These are phyloP conservation scores for Tetragonia tetragonoides DNA, from an alignment of 148 eudicot genomes.

Conservation along the genomic window DNA sequence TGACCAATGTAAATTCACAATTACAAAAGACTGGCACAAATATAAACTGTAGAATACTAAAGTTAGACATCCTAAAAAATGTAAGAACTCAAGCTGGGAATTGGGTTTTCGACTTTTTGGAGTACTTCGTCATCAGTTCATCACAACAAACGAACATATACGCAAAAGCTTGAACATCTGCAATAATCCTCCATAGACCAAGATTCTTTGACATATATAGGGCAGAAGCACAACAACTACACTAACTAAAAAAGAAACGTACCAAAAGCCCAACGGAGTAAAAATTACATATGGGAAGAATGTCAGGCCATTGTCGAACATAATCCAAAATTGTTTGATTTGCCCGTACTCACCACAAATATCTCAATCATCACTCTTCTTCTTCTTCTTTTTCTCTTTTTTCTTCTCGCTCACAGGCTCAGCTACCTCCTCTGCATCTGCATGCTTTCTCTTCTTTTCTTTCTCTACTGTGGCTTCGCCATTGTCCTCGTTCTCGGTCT, in stretches of 20 bases:
- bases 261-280: constrained; percentile 6
- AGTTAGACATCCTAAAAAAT: too few relatives aligned
- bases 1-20: too few relatives aligned
- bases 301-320: constrained; percentile 2
- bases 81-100: too few relatives aligned
- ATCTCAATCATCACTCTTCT: constrained; percentile 50
- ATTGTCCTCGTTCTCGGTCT: constrained; percentile 32
- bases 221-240: neutral
- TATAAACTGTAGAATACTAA: too few relatives aligned
- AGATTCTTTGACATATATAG: constrained; percentile 5
- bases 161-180: too few relatives aligned
- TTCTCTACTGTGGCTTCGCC: constrained; percentile 38
- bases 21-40: too few relatives aligned
- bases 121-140: too few relatives aligned
- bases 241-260: constrained; percentile 7
- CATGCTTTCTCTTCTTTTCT: constrained; percentile 73
- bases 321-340: constrained; percentile 38
- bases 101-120: too few relatives aligned
- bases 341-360: constrained; percentile 10
- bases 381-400: constrained; percentile 72
- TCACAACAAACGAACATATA: too few relatives aligned
- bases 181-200: constrained; percentile 1
- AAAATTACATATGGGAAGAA: constrained; percentile 28
- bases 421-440: constrained; percentile 51
- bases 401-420: constrained; percentile 57